phyloP scores from a whole-genome alignment of 106 monocot genomes.

The Dendrobium huoshanense region DNA sequence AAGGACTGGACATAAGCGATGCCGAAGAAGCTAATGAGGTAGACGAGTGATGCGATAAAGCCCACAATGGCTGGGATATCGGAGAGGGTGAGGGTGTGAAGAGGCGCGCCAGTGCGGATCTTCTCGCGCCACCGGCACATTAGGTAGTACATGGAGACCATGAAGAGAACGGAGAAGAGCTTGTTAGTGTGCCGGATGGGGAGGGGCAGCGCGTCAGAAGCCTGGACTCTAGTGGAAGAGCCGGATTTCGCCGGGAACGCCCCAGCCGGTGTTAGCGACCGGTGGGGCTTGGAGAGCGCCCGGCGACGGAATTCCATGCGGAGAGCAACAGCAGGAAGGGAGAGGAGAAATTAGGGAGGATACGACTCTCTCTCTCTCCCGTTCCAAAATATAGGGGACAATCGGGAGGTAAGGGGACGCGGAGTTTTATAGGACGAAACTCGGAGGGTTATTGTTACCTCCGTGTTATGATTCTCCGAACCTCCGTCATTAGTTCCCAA shows the following conservation, averaged over 20 bases:
- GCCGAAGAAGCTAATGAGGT: constrained; percentile 70
- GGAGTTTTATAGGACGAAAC: no score
- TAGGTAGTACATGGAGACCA: constrained; percentile 48
- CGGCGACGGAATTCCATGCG: neutral
- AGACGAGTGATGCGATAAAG: constrained; percentile 61
- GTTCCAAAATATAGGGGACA: no score
- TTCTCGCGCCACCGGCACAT: constrained; percentile 68
- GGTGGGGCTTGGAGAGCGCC: neutral
- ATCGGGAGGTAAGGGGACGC: no score
- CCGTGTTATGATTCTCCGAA: no score
- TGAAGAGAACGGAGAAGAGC: constrained; percentile 55
- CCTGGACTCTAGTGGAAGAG: constrained; percentile 11
- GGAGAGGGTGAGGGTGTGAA: constrained; percentile 40
- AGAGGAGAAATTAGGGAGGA: no score
- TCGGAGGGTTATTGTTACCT: no score
- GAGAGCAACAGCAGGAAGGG: no score
- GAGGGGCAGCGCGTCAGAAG: constrained; percentile 71
- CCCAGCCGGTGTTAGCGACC: neutral
- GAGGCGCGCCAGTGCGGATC: constrained; percentile 37
- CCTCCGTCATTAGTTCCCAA: no score
- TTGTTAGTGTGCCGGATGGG: constrained; percentile 63
- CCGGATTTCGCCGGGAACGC: neutral
- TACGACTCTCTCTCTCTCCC: no score
- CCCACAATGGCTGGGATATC: constrained; percentile 55
- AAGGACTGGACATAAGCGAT: constrained; percentile 52